These are phyloP conservation scores for Ophiostoma piceae DNA, from an alignment of 2,329 filamentous ascomycete species.

Conservation along the genomic window DNA sequence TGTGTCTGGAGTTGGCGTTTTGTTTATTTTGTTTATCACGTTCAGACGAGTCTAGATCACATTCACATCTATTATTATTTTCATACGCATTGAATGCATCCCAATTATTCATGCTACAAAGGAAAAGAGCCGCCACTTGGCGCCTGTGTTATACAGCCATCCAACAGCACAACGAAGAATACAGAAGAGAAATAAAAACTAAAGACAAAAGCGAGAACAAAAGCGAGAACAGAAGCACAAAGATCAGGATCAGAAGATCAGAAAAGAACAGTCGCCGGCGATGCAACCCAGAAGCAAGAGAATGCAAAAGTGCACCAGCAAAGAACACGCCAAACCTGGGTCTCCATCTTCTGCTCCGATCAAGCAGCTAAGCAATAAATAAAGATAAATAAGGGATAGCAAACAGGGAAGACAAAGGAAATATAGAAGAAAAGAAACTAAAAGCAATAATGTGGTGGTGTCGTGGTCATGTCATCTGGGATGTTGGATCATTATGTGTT, in stretches of 20 bases:
- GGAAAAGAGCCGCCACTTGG: constrained; percentile 2
- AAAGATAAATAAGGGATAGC: not conserved
- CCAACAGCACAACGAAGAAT: constrained; percentile 10
- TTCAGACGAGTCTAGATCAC: not conserved
- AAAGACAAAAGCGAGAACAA: not conserved
- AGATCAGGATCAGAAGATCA: not conserved
- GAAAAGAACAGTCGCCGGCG: not conserved
- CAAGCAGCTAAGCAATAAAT: not conserved
- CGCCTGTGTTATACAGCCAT: constrained; percentile 6
- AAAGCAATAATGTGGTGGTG: constrained; percentile 23
- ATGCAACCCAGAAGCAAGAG: constrained; percentile 7
- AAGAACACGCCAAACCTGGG: not conserved
- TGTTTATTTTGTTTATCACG: not conserved
- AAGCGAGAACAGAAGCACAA: not conserved
- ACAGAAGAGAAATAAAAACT: not conserved
- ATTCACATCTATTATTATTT: not conserved
- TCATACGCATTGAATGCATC: not conserved
- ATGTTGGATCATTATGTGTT: constrained; percentile 28
- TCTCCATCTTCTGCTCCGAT: constrained; percentile 4
- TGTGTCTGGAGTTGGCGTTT: not conserved
- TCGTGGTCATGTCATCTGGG: constrained; percentile 30
- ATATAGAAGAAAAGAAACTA: constrained; percentile 18
- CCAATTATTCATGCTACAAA: constrained; percentile 17
- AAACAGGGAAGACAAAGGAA: not conserved
- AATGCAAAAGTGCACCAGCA: constrained; percentile 1